phyloP scores from a whole-genome alignment of 129 eudicot genomes.

The Apium graveolens region DNA sequence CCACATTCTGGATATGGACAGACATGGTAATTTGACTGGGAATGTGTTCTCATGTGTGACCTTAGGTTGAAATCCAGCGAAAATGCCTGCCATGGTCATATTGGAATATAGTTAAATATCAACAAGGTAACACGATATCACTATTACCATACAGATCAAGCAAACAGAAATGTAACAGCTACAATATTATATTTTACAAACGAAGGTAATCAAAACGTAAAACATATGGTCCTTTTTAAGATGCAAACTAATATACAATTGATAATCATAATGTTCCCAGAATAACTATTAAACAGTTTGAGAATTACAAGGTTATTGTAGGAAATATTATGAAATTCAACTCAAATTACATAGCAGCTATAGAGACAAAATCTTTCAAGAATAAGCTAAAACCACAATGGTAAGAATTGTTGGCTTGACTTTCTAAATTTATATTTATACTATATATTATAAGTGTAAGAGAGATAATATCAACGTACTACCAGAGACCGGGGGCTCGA shows the following conservation, averaged over 20 bases:
- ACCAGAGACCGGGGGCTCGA: too few relatives aligned
- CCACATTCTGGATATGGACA: constrained; percentile 95
- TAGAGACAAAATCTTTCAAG: not conserved
- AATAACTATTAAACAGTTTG: not conserved
- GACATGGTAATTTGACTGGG: constrained; percentile 88
- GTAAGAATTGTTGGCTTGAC: not conserved
- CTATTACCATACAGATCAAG: not conserved
- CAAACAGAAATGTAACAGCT: not conserved
- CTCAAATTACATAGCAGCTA: not conserved
- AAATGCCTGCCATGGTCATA: constrained; percentile 63
- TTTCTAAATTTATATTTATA: not conserved
- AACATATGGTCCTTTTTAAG: not conserved
- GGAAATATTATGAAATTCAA: not conserved
- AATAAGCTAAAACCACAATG: not conserved
- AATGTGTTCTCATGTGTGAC: constrained; percentile 96
- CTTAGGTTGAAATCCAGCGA: constrained; percentile 89
- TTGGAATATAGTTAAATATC: not conserved
- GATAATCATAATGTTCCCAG: not conserved
- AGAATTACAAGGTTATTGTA: not conserved
- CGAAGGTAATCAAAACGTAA: too few relatives aligned
- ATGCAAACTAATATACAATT: not conserved
- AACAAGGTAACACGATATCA: not conserved
- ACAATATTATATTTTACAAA: not conserved
- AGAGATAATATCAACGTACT: too few relatives aligned
- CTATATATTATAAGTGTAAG: too few relatives aligned